Conservation (phyloP, 176 grass and related monocot genomes). For the Zoysia pacifica region DNA sequence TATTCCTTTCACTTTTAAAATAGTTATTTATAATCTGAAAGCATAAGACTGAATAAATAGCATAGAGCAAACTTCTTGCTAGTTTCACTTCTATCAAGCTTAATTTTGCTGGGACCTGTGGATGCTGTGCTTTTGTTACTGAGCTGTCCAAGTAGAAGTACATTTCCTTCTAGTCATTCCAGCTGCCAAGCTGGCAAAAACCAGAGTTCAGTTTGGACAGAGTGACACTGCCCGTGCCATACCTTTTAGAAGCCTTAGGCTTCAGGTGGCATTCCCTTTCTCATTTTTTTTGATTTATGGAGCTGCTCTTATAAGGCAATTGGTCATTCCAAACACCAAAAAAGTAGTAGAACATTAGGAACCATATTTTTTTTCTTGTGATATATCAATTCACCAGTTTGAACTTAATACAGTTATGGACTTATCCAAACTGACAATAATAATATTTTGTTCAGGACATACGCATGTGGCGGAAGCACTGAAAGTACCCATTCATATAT, state of each 20-base stretch:
- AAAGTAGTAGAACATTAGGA: not conserved
- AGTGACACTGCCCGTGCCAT: not conserved
- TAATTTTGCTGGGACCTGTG: not conserved
- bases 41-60: not conserved
- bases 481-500: conserved; percentile 96
- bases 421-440: not conserved
- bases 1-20: not conserved
- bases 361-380: conserved; percentile 10
- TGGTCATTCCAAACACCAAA: not conserved
- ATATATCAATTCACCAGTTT: conserved; percentile 13
- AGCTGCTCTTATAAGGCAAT: not conserved
- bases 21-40: not conserved
- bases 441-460: conserved; percentile 70
- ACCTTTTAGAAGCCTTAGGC: not conserved
- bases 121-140: not conserved
- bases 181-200: not conserved
- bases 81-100: not conserved
- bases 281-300: not conserved
- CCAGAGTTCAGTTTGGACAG: not conserved
- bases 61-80: not conserved
- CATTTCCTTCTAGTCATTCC: too few species aligned
- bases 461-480: conserved; percentile 88
- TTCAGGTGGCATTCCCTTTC: not conserved
- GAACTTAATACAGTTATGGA: not conserved
- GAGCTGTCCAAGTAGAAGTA: too few species aligned